These are phyloP conservation scores for Yarrowia sp. DNA, from an alignment of 805 yeast genomes.

Conservation along the genomic window DNA sequence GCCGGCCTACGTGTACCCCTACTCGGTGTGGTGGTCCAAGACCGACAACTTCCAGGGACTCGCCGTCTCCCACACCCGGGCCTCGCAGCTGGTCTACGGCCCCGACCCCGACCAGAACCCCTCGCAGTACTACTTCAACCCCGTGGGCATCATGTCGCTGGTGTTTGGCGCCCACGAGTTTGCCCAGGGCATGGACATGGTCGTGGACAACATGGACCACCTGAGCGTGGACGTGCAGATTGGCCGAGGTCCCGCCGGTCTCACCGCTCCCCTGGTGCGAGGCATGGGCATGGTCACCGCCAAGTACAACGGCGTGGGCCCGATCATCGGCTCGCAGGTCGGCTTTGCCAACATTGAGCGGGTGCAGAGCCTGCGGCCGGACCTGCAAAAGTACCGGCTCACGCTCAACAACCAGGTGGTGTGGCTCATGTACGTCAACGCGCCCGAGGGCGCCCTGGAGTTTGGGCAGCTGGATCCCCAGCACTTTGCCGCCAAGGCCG, in stretches of 20 bases:
- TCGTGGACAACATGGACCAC: constrained; percentile 52
- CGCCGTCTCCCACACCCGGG: constrained; percentile 65
- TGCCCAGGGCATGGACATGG: constrained; percentile 52
- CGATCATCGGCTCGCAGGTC: constrained; percentile 59
- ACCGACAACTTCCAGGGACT: constrained; percentile 58
- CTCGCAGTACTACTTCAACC: constrained; percentile 61
- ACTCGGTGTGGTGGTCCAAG: constrained; percentile 63
- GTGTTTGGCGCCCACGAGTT: constrained; percentile 63
- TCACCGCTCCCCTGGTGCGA: constrained; percentile 56
- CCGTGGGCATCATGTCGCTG: constrained; percentile 61
- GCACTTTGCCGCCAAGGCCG: constrained; percentile 55
- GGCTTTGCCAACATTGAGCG: constrained; percentile 64
- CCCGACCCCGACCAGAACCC: constrained; percentile 57
- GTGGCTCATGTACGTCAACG: constrained; percentile 70
- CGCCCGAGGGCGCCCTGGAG: constrained; percentile 43
- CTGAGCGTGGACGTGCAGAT: constrained; percentile 44
- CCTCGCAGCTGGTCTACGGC: constrained; percentile 55
- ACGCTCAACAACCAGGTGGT: constrained; percentile 60
- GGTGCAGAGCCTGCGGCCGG: constrained; percentile 52
- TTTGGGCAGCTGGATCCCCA: constrained; percentile 46
- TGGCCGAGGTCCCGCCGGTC: constrained; percentile 38
- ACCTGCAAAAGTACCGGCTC: constrained; percentile 61
- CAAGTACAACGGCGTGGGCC: constrained; percentile 51
- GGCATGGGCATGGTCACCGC: constrained; percentile 68
- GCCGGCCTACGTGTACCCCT: constrained; percentile 71